phyloP scores from a whole-genome alignment of 352 stramenopile genomes.

The Phytophthora megakarya region DNA sequence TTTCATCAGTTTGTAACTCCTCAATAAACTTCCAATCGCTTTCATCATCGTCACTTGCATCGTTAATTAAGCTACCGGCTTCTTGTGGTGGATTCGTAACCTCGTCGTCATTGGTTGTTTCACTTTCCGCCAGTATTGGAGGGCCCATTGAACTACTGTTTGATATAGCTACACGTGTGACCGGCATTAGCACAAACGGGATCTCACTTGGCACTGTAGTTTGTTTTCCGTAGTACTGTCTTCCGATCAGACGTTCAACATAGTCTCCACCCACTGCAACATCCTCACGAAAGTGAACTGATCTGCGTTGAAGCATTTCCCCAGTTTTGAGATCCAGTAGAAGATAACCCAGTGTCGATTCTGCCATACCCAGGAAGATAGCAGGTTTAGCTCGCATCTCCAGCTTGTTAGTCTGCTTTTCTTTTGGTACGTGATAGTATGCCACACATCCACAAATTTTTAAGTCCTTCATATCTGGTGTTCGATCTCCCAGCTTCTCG shows the following conservation, averaged over 20 bases:
- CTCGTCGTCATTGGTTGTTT: background rate
- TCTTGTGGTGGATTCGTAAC: too few relatives aligned
- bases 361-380: slow-evolving; percentile 1
- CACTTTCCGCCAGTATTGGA: background rate
- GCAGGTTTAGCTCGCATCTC: background rate
- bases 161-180: background rate
- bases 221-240: background rate
- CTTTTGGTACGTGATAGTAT: slow-evolving; percentile 5
- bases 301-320: slow-evolving; percentile 1
- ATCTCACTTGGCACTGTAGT: background rate
- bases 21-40: slow-evolving; percentile 13
- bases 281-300: slow-evolving; percentile 11
- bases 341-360: background rate
- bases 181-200: slow-evolving; percentile 2
- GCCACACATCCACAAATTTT: slow-evolving; percentile 12
- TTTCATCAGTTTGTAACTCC: background rate
- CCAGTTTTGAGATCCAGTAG: slow-evolving; percentile 3
- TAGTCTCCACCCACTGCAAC: slow-evolving; percentile 1
- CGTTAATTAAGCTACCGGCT: too few relatives aligned
- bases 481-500: slow-evolving; percentile 1
- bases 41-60: slow-evolving; percentile 9
- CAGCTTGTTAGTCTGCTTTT: background rate
- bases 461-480: slow-evolving; percentile 7
- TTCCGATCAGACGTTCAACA: background rate
- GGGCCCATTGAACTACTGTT: too few relatives aligned